Base-by-base conservation (phyloP, 768 basidiomycete species). In the Pulveroboletus sp. region DNA sequence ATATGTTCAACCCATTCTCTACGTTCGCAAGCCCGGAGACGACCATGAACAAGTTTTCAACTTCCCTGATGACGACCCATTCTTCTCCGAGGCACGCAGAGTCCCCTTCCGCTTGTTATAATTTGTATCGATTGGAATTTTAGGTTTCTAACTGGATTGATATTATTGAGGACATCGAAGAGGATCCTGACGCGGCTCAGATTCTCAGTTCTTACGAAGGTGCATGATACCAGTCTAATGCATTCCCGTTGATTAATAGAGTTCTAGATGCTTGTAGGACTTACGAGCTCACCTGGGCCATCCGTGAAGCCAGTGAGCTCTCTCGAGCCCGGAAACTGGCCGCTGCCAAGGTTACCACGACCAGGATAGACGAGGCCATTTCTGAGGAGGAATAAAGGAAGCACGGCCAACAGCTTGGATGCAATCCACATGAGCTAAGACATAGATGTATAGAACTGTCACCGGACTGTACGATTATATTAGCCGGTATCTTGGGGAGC, bases 251-350 rank as follows among this genome's bases (percentile, higher is more conserved):
- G 35, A 40, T 47, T 32, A 11, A 57, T 12, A 56, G 35, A 28
- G 10, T 15, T 55, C 2, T 52, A 89, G 89, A 93, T 69, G 92
- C 92, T 38, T 86, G 84, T 59, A 83, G 79, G 70, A 87, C 92
- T 7, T 95, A 95, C 58, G 84, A 94, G 66, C 76, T 95, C 53
- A 94, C 92, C 21, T 95, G 93, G 93, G 90, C 92, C 27, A 94
- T 95, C 65, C 85, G 92, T 42, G 74, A 80, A 55, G 85, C 89
- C 30, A 81, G 81, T 57, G 89, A 92, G 64, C 77, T 75, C 43
- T 82, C 82, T 52, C 81, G 81, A 30, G 73, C 67, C 12, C 70
- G 68, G 21, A 80, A 68, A 54, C 58, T 74, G 38, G 71, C 73
- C 55, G 67, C 71, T 14, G 65, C 67, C 50, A 64, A 54, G 43